phyloP scores from a whole-genome alignment of 2,329 filamentous ascomycete genomes.

The Beauveria bassiana region DNA sequence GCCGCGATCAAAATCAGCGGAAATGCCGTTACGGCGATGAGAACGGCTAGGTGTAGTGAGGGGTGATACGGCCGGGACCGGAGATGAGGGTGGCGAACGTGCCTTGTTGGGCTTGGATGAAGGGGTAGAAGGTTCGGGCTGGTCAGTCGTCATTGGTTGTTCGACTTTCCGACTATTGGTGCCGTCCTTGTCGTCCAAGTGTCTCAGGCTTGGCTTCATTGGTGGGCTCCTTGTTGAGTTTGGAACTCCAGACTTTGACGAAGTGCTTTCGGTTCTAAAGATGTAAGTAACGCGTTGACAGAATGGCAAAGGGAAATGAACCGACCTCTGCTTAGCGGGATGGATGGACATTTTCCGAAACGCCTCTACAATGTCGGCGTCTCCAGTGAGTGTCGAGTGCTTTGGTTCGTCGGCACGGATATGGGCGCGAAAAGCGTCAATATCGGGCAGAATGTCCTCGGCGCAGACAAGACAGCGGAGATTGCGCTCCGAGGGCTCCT shows the following conservation, averaged over 20 bases:
- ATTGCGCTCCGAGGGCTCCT: constrained; percentile 13
- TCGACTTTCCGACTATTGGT: not conserved
- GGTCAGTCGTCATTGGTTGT: constrained; percentile 12
- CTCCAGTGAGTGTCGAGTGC: constrained; percentile 17
- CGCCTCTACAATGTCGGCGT: constrained; percentile 20
- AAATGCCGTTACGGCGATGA: not conserved
- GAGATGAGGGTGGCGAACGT: constrained; percentile 21
- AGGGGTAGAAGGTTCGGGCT: constrained; percentile 6
- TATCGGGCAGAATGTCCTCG: constrained; percentile 15
- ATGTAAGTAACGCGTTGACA: not conserved
- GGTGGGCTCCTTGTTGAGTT: not conserved
- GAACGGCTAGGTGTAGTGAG: constrained; percentile 12
- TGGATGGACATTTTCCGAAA: constrained; percentile 18
- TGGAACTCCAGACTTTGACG: not conserved
- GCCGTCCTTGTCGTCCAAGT: not conserved
- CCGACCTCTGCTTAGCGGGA: constrained; percentile 10
- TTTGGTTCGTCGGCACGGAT: constrained; percentile 14
- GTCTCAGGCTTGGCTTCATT: not conserved
- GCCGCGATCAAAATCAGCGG: constrained; percentile 19
- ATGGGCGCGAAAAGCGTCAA: constrained; percentile 22
- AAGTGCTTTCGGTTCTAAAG: not conserved
- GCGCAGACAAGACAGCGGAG: constrained; percentile 19
- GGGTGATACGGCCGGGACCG: constrained; percentile 16
- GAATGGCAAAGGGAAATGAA: not conserved
- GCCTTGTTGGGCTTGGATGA: constrained; percentile 17